phyloP scores from a whole-genome alignment of 1,284 basidiomycete species.

The Mycena sp. region DNA sequence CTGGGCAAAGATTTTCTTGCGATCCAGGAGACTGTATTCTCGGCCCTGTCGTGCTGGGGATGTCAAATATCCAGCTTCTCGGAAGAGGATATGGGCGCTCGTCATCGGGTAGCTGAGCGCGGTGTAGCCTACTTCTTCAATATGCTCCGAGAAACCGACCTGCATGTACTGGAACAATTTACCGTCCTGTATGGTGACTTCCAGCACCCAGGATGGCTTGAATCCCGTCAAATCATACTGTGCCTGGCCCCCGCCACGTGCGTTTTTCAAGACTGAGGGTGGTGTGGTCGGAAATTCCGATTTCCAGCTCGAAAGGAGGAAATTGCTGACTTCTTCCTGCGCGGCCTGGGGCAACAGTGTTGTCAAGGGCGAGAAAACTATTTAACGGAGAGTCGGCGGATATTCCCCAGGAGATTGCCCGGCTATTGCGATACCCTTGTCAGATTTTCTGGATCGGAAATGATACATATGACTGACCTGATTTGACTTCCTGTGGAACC shows the following conservation, averaged over 20 bases:
- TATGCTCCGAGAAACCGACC: background rate
- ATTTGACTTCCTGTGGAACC: too few relatives aligned
- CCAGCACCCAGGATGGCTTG: background rate
- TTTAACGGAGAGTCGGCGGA: background rate
- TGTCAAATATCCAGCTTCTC: background rate
- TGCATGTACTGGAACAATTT: background rate
- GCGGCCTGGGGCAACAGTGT: background rate
- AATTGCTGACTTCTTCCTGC: background rate
- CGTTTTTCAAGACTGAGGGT: background rate
- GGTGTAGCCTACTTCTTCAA: slow-evolving; percentile 18
- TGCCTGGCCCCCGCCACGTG: background rate
- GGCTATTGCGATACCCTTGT: too few relatives aligned
- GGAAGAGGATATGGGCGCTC: slow-evolving; percentile 14
- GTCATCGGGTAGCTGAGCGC: slow-evolving; percentile 31
- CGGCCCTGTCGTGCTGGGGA: background rate
- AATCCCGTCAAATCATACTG: slow-evolving; percentile 5
- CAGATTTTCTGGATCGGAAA: too few relatives aligned
- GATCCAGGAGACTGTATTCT: background rate
- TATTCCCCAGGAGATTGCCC: too few relatives aligned
- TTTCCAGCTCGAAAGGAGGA: slow-evolving; percentile 5
- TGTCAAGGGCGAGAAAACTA: background rate
- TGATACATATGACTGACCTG: too few relatives aligned
- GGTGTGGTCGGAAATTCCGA: slow-evolving; percentile 5
- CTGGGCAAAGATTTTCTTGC: background rate
- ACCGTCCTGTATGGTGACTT: background rate